Percentiles rank a stretch among this genome's conserved stretches.
phyloP scores from a whole-genome alignment of 1,284 basidiomycete genomes.

The Pascua sp. region DNA sequence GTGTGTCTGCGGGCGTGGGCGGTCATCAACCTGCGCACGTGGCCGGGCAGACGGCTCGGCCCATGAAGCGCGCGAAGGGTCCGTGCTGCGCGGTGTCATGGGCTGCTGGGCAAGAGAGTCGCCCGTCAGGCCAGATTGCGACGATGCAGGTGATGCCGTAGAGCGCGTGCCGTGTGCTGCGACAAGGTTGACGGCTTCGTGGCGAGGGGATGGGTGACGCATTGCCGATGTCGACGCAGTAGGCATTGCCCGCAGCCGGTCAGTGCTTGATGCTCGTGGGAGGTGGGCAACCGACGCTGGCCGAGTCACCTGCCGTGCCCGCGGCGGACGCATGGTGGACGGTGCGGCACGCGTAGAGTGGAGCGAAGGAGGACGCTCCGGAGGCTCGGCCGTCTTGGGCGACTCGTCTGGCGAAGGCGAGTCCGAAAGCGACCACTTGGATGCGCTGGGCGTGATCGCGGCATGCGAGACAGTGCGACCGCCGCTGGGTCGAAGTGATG shows the following conservation, averaged over 20 bases:
- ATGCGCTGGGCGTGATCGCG: conserved; percentile 3
- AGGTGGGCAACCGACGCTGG: neutral
- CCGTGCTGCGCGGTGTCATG: conserved; percentile 20
- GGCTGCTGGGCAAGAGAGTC: conserved; percentile 22
- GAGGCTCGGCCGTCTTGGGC: conserved; percentile 6
- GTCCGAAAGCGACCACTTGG: conserved; percentile 19
- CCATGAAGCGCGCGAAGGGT: conserved; percentile 16
- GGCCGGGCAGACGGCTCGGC: neutral
- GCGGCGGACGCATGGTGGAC: too few relatives aligned
- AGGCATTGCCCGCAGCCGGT: conserved; percentile 8
- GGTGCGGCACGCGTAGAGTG: neutral
- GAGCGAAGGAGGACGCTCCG: conserved; percentile 6
- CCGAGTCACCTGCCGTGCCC: neutral
- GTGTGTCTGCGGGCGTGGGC: conserved; percentile 6
- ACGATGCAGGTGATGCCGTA: conserved; percentile 24
- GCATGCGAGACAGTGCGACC: neutral
- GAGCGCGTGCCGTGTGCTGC: conserved; percentile 4
- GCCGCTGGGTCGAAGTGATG: conserved; percentile 1
- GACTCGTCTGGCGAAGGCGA: conserved; percentile 2
- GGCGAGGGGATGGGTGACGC: conserved; percentile 6
- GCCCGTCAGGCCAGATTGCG: conserved; percentile 23
- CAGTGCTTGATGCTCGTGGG: neutral
- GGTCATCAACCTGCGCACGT: neutral
- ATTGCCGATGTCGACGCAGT: neutral
- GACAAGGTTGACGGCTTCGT: conserved; percentile 2